Conservation (phyloP, 2,329 filamentous ascomycete genomes). For the Penicillium sp. region DNA sequence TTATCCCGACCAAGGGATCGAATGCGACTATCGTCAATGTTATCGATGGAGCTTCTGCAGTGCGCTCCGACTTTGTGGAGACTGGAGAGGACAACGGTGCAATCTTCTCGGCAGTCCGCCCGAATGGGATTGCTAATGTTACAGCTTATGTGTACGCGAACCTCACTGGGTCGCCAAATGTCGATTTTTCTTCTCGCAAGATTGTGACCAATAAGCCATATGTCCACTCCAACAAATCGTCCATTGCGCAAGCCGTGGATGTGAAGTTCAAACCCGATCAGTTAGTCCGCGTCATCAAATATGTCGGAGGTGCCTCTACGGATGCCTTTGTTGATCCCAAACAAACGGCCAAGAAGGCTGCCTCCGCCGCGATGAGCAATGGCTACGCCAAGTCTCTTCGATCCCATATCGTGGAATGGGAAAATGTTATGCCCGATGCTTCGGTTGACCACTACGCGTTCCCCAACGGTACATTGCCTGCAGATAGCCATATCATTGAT, state of each 20-base stretch:
- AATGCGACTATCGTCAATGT: slow-evolving; percentile 65
- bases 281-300: slow-evolving; percentile 62
- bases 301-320: slow-evolving; percentile 65
- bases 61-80: slow-evolving; percentile 59
- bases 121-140: slow-evolving; percentile 61
- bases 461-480: slow-evolving; percentile 58
- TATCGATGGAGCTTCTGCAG: slow-evolving; percentile 67
- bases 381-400: slow-evolving; percentile 58
- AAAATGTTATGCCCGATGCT: slow-evolving; percentile 57
- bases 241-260: slow-evolving; percentile 61
- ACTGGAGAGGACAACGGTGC: slow-evolving; percentile 57
- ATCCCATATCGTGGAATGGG: slow-evolving; percentile 64
- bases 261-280: slow-evolving; percentile 55
- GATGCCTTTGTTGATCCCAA: slow-evolving; percentile 65
- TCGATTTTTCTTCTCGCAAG: slow-evolving; percentile 45
- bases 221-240: slow-evolving; percentile 59
- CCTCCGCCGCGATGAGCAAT: slow-evolving; percentile 47
- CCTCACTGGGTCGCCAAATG: slow-evolving; percentile 40
- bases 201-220: slow-evolving; percentile 49
- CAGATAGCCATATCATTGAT: slow-evolving; percentile 57
- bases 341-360: slow-evolving; percentile 56
- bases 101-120: slow-evolving; percentile 66
- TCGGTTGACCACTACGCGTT: slow-evolving; percentile 64
- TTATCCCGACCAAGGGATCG: slow-evolving; percentile 55
- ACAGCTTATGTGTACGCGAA: slow-evolving; percentile 60